Evolutionary conservation across 2,329 filamentous ascomycete species (phyloP).

Genomic region (Pseudopithomyces chartarum): DNA sequence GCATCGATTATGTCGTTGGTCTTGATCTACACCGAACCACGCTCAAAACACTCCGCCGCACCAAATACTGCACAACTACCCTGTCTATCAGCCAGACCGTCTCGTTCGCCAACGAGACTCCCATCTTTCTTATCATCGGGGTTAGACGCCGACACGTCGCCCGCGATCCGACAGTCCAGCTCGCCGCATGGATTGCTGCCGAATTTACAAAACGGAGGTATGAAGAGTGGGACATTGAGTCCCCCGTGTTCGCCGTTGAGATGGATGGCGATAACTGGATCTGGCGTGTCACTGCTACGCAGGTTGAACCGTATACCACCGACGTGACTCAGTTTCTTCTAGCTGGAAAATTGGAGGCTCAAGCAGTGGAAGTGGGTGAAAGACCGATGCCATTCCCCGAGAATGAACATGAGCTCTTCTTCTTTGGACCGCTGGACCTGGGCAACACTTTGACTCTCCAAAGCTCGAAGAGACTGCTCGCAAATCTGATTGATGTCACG

Average conservation of each 20-base stretch:
- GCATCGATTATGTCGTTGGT: conserved; percentile 17
- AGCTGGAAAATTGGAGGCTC: conserved; percentile 7
- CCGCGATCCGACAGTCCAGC: conserved; percentile 12
- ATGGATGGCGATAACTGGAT: conserved; percentile 16
- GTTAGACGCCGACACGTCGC: conserved; percentile 12
- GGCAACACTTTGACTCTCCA: conserved; percentile 16
- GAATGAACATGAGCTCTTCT: conserved; percentile 20
- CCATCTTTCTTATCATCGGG: conserved; percentile 20
- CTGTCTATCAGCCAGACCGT: conserved; percentile 16
- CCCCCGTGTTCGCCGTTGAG: conserved; percentile 18
- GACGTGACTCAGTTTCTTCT: conserved; percentile 4
- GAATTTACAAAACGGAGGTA: conserved; percentile 21
- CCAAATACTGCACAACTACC: conserved; percentile 11
- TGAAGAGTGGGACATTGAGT: conserved; percentile 14
- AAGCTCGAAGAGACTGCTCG: conserved; percentile 14
- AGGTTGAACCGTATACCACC: background rate
- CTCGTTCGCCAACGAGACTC: conserved; percentile 19
- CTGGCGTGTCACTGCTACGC: conserved; percentile 13
- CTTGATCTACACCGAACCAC: conserved; percentile 14
- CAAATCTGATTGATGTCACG: conserved; percentile 18
- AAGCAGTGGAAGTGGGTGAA: conserved; percentile 9
- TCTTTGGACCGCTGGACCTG: conserved; percentile 12
- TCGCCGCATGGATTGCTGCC: conserved; percentile 22
- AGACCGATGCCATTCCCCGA: conserved; percentile 8
- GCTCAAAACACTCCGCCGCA: conserved; percentile 11